phyloP scores from a whole-genome alignment of 169 alveolate genomes.

The Plasmodium cynomolgi region DNA sequence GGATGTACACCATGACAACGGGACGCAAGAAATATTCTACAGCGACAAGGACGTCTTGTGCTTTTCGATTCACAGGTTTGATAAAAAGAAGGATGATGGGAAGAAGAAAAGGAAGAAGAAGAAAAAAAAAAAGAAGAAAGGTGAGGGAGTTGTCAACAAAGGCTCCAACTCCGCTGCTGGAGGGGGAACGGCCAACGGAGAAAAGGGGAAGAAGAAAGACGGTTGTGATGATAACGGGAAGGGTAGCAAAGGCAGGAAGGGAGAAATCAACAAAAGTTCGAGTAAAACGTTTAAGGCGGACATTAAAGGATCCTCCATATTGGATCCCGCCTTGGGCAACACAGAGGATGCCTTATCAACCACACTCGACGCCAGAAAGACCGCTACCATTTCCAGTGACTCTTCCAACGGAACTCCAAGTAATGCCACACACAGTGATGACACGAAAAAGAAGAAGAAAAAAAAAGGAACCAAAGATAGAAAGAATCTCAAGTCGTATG shows the following conservation, averaged over 20 bases:
- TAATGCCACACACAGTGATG: background rate
- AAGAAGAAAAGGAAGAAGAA: background rate
- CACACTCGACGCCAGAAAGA: background rate
- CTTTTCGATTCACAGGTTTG: conserved; percentile 82
- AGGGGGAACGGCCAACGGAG: background rate
- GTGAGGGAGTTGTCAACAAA: background rate
- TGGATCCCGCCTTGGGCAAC: background rate
- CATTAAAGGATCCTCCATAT: background rate
- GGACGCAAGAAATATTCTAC: conserved; percentile 93
- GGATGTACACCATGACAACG: conserved; percentile 97
- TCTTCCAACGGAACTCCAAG: background rate
- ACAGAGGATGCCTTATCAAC: background rate
- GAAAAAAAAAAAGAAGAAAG: background rate
- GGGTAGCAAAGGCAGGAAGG: background rate
- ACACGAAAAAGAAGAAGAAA: background rate
- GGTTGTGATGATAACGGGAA: background rate
- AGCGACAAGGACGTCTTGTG: conserved; percentile 77
- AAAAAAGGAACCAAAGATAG: background rate
- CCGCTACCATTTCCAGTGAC: background rate
- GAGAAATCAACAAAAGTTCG: background rate
- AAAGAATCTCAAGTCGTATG: conserved; percentile 43
- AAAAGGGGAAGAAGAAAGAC: background rate
- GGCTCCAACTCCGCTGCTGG: background rate
- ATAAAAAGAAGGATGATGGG: conserved; percentile 31
- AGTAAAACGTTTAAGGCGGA: background rate